A percentile compares a stretch with the other conserved stretches of the same genome.
These are phyloP conservation scores for Epichloe glyceriae DNA, from an alignment of 2,329 filamentous ascomycete genomes.

Conservation along the genomic window DNA sequence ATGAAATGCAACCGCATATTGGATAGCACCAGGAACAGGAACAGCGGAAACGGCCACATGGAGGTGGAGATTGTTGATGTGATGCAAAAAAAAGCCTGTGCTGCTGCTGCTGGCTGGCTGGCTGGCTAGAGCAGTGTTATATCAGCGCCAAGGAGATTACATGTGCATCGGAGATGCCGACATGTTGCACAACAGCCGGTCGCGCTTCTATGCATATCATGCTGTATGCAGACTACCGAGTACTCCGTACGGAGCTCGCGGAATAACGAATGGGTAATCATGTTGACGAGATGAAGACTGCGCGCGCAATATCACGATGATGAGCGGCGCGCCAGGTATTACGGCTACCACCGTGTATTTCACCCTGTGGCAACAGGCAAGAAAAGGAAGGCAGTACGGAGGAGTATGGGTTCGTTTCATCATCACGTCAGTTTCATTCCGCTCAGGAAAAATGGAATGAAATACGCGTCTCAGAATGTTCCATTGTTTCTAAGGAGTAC, in stretches of 20 bases:
- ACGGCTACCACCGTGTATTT: too few relatives aligned
- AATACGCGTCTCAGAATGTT: not conserved
- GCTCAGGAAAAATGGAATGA: not conserved
- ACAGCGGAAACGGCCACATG: too few relatives aligned
- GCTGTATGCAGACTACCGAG: not conserved
- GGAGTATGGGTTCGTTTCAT: not conserved
- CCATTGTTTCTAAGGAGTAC: not conserved
- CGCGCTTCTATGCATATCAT: not conserved
- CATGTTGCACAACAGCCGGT: not conserved
- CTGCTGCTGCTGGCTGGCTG: not conserved
- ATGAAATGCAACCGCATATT: too few relatives aligned
- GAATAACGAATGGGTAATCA: not conserved
- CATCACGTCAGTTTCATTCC: not conserved
- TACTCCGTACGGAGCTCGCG: not conserved
- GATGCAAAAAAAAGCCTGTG: too few relatives aligned
- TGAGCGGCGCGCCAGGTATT: too few relatives aligned
- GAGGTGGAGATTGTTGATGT: too few relatives aligned
- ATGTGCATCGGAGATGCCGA: not conserved
- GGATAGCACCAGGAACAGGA: too few relatives aligned
- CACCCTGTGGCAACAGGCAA: too few relatives aligned
- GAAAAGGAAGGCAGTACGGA: not conserved
- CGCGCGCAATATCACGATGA: not conserved
- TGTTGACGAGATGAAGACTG: not conserved
- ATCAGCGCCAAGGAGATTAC: not conserved
- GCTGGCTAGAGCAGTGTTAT: not conserved